These are phyloP conservation scores for Cyberlindnera sargentensis DNA, from an alignment of 805 yeast species.

Conservation along the genomic window DNA sequence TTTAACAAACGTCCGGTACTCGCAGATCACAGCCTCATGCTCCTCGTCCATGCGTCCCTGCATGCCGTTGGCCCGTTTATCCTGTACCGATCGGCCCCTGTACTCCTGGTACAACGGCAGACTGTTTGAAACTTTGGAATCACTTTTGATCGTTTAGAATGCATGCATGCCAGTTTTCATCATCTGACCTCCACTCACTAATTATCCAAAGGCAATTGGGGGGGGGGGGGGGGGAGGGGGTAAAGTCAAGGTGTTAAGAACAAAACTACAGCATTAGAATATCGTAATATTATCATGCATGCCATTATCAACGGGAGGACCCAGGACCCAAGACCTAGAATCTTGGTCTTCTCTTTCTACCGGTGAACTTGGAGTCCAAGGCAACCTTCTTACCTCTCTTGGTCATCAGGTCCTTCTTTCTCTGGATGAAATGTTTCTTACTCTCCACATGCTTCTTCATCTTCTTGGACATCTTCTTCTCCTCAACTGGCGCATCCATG, in stretches of 20 bases:
- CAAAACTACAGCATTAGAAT: too few relatives aligned
- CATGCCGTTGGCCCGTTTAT: too few relatives aligned
- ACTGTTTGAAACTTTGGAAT: too few relatives aligned
- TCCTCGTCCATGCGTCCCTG: slow-evolving; percentile 1
- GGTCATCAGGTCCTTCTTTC: slow-evolving; percentile 92
- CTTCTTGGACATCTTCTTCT: slow-evolving; percentile 29
- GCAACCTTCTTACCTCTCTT: slow-evolving; percentile 89
- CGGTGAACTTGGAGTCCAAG: slow-evolving; percentile 84
- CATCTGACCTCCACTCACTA: too few relatives aligned
- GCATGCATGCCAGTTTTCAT: too few relatives aligned
- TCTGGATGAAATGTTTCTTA: slow-evolving; percentile 69
- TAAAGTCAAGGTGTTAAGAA: too few relatives aligned
- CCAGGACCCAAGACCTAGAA: slow-evolving; percentile 33
- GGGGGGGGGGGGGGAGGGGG: too few relatives aligned
- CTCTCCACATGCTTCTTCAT: slow-evolving; percentile 51
- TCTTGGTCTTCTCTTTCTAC: slow-evolving; percentile 67
- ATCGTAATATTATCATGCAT: background rate
- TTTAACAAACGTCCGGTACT: slow-evolving; percentile 1
- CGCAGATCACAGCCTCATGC: slow-evolving; percentile 1
- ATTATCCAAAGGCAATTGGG: too few relatives aligned
- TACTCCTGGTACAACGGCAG: too few relatives aligned
- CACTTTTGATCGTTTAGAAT: too few relatives aligned
- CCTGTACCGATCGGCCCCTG: too few relatives aligned
- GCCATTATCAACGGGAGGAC: background rate
- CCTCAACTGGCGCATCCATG: slow-evolving; percentile 59